Evolutionary conservation across 179 eudicot species (phyloP).

Genomic region (Heliamphora pulchella): DNA sequence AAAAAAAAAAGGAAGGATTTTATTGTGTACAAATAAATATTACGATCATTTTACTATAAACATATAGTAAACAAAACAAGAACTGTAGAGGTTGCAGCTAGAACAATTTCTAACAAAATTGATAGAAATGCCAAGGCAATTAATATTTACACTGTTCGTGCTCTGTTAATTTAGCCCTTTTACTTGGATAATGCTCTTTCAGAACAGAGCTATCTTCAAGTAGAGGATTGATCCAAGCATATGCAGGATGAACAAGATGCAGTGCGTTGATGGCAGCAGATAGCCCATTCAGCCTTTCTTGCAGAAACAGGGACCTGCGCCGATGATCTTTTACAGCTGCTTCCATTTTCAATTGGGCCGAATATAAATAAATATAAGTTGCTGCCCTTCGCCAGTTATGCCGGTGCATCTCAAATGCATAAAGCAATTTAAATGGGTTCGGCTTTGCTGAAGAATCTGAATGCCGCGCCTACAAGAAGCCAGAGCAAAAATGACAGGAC

Average conservation of each 20-base stretch:
- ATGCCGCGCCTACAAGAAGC: slow-evolving; percentile 65
- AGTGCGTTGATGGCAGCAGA: slow-evolving; percentile 90
- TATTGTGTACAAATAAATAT: not conserved
- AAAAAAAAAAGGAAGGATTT: slow-evolving; percentile 13
- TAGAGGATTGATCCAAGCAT: slow-evolving; percentile 80
- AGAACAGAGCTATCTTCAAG: slow-evolving; percentile 37
- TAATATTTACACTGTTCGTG: slow-evolving; percentile 52
- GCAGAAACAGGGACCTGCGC: slow-evolving; percentile 50
- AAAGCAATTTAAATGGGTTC: slow-evolving; percentile 75
- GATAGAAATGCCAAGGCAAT: not conserved
- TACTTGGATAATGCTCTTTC: slow-evolving; percentile 56
- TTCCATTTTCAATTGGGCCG: slow-evolving; percentile 55
- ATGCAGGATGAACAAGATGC: slow-evolving; percentile 82
- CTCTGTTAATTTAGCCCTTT: slow-evolving; percentile 54
- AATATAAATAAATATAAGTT: slow-evolving; percentile 65
- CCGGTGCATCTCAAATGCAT: slow-evolving; percentile 90
- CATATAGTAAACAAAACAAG: slow-evolving; percentile 11
- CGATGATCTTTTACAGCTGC: slow-evolving; percentile 44
- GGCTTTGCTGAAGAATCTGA: slow-evolving; percentile 69
- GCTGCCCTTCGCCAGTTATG: slow-evolving; percentile 98
- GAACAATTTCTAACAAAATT: not conserved
- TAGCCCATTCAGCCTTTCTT: slow-evolving; percentile 88
- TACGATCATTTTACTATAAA: not conserved
- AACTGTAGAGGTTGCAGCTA: not conserved
- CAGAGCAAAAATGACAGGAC: slow-evolving; percentile 11